Evolutionary conservation across 2,329 filamentous ascomycete genomes (phyloP).

Genomic region (Aspergillus sp.): DNA sequence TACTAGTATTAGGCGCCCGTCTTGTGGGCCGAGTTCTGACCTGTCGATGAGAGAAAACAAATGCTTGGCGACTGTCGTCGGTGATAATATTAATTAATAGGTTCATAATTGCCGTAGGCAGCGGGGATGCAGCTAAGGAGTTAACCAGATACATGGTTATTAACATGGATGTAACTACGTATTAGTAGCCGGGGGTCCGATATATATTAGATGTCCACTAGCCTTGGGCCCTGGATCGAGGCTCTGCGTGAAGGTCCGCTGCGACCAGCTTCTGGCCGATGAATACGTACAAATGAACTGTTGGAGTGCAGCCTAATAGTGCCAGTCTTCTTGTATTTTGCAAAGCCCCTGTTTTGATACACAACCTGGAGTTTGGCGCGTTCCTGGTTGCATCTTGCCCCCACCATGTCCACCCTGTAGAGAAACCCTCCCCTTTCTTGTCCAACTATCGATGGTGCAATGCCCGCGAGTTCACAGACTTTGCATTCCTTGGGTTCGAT

Average conservation of each 20-base stretch:
- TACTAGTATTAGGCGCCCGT: conserved; percentile 1
- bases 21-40: not conserved
- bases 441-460: not conserved
- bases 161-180: not conserved
- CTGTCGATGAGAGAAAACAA: not conserved
- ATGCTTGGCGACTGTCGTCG: too few species aligned
- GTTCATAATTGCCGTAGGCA: not conserved
- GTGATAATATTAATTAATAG: too few species aligned
- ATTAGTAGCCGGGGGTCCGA: too few species aligned
- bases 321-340: too few species aligned
- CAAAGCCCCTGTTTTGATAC: too few species aligned
- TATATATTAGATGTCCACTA: not conserved
- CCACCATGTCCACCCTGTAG: not conserved
- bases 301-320: not conserved
- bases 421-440: not conserved
- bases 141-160: too few species aligned
- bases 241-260: not conserved
- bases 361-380: too few species aligned
- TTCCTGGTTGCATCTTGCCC: too few species aligned
- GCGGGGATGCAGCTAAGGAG: too few species aligned
- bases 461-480: not conserved
- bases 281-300: not conserved
- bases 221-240: not conserved
- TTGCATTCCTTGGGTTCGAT: not conserved
- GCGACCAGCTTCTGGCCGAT: not conserved